Evolutionary conservation across 331 rosid species (phyloP).

Genomic region (Quercus tomentella): DNA sequence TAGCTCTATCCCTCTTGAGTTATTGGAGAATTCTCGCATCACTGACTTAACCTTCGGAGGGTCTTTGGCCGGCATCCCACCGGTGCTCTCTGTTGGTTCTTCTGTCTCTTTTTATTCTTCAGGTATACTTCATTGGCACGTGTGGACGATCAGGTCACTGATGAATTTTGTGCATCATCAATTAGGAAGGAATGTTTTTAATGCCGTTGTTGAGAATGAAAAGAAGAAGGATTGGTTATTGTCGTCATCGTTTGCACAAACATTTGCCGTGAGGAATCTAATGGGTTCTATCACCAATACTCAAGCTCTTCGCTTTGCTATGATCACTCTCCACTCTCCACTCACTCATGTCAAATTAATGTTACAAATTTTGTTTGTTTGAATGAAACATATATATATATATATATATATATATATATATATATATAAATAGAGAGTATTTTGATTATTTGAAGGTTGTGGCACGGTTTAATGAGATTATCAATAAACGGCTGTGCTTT

Average conservation of each 20-base stretch:
- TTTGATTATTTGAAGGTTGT: slow-evolving; percentile 57
- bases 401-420: too few species aligned
- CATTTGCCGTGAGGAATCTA: slow-evolving; percentile 73
- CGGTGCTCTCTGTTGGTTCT: too few species aligned
- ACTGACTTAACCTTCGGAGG: too few species aligned
- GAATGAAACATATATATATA: too few species aligned
- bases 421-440: not conserved
- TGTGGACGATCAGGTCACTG: too few species aligned
- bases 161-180: too few species aligned
- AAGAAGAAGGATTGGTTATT: slow-evolving; percentile 32
- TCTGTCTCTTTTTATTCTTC: too few species aligned
- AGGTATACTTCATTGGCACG: too few species aligned
- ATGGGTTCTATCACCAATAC: slow-evolving; percentile 68
- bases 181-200: slow-evolving; percentile 19
- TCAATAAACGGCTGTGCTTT: slow-evolving; percentile 81
- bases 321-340: slow-evolving; percentile 35
- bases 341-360: not conserved
- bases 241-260: slow-evolving; percentile 37
- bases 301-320: slow-evolving; percentile 80
- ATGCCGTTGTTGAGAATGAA: slow-evolving; percentile 11
- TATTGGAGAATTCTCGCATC: too few species aligned
- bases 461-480: slow-evolving; percentile 85
- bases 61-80: too few species aligned
- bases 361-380: too few species aligned
- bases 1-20: too few species aligned